These are phyloP conservation scores for Phytophthora hibernalis DNA, from an alignment of 352 stramenopile genomes.

Conservation along the genomic window DNA sequence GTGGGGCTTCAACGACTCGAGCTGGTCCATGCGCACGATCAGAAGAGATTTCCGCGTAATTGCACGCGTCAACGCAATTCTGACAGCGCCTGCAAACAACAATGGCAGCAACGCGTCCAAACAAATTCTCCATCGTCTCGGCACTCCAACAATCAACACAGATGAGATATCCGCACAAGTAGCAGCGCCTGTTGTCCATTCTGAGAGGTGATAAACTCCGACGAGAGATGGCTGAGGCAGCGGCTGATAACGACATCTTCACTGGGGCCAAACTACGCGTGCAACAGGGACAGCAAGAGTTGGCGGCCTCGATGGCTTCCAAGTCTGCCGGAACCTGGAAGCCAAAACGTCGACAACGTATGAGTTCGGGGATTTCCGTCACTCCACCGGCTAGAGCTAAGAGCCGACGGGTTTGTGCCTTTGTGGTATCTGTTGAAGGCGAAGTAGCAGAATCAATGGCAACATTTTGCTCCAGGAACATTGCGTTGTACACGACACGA, in stretches of 20 bases:
- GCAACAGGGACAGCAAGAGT: conserved; percentile 55
- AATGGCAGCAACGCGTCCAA: conserved; percentile 18
- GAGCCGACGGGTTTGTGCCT: conserved; percentile 13
- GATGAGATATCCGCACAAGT: conserved; percentile 37
- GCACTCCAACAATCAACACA: conserved; percentile 32
- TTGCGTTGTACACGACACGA: conserved; percentile 35
- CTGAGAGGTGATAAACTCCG: conserved; percentile 12
- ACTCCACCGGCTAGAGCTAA: conserved; percentile 18
- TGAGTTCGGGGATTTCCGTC: conserved; percentile 38
- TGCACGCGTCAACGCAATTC: conserved; percentile 28
- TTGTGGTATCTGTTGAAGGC: neutral
- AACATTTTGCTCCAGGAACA: conserved; percentile 5
- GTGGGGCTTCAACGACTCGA: conserved; percentile 17
- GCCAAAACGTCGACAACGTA: conserved; percentile 55
- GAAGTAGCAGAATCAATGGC: neutral
- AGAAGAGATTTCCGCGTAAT: conserved; percentile 41
- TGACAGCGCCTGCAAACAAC: conserved; percentile 31
- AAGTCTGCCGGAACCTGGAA: conserved; percentile 51
- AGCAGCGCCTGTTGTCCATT: conserved; percentile 28
- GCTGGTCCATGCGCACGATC: conserved; percentile 28
- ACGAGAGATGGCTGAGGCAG: conserved; percentile 11
- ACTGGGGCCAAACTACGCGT: conserved; percentile 40
- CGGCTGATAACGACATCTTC: conserved; percentile 23
- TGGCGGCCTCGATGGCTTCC: conserved; percentile 39
- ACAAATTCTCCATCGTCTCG: conserved; percentile 24